Evolutionary conservation across 2,329 filamentous ascomycete genomes (phyloP), one percentile per base, ranked within the genome.

Genomic region (Sclerotinia trifoliorum): DNA sequence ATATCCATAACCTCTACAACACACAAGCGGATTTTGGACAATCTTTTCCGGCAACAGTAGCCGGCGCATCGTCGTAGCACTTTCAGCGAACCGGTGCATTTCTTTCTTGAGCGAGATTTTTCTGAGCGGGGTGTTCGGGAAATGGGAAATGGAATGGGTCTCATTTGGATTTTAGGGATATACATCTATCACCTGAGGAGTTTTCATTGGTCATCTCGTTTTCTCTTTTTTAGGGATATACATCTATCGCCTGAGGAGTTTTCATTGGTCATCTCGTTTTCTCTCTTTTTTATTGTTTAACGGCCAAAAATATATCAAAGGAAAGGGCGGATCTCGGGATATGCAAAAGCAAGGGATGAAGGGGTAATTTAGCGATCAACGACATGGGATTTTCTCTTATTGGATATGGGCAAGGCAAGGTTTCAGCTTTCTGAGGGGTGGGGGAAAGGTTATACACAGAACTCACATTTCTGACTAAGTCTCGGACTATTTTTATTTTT

Each of bases 241-340:
- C 10, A 63, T 51, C 35, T 26, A 35, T 49, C 46, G 26, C 5
- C 29, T 8, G 32, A 51, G 60, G 60, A 24, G n/a, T 39, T 26
- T 51, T 63, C 21, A 24, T 39, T 52, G 60, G 32, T 26, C 48
- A 17, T 60, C 29, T 46, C n/a, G 29, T 52, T 64, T 39, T 21
- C 24, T 17, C 51, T 55, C 6, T n/a, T 21, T 21, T 55, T 21
- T 42, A 32, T 65, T 15, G 11, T 56, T 26, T 26, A 29, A 56
- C 17, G 32, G 32, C 35, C 21, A 13, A 49, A 35, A 13, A 56
- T 35, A 35, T 49, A 35, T 32, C 4, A n/a, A 24, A 19, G 35
- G 44, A 44, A 44, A 65, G 35, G 42, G 49, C 62, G 62, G 62
- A 65, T 65, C 62, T 55, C 35, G n/a, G 29, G 32, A 51, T 51